Evolutionary conservation across 108 stramenopile genomes (phyloP), one percentile per base, ranked within the genome.

Genomic region (Skeletonema marinoi): DNA sequence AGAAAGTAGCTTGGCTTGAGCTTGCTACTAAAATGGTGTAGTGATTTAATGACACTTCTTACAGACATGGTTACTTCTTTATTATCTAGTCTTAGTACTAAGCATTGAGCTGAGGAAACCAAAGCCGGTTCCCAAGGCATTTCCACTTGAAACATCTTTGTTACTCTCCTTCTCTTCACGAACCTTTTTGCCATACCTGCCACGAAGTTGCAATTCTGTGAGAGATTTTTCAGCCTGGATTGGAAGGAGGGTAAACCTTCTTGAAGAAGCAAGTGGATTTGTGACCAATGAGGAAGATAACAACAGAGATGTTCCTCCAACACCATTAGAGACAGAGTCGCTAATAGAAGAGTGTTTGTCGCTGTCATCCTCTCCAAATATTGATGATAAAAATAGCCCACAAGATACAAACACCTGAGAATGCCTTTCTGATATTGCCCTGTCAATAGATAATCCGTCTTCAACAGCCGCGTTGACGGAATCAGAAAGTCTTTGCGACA

Each of bases 171-270:
- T 82, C 50, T 88, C 88, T 17, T 81, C 84, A 65, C 83, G 75
- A 12, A 68, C 39, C 50, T 88, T 81, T 32, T 87, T 87, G 48
- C 77, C 74, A 66, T 88, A 87, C 71, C 90, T 92, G 44, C 86
- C 82, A 60, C 92, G 88, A 9, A 89, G 78, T 56, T 93, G 92
- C 35, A 96, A 73, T 63, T 93, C 95, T 33, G 78, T 86, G 60
- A 93, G 86, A 1, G 89, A 85, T 30, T 91, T 93, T 70, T 96
- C 95, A n/a, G 92, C 74, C 62, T 92, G 95, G 33, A 96, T 90
- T 12, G 95, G 92, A 31, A 96, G 80, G 41, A 96, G 74, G 30
- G 82, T 81, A 60, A 93, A 96, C 44, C 95, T 86, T 38, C 91
- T 72, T 16, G 92, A 89, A 8, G 95, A 96, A 36, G 84, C 54